A percentile compares a stretch with the other conserved stretches of the same genome.
Conservation (phyloP, 1,284 basidiomycete species). For the Ceraceosorus guamensis region DNA sequence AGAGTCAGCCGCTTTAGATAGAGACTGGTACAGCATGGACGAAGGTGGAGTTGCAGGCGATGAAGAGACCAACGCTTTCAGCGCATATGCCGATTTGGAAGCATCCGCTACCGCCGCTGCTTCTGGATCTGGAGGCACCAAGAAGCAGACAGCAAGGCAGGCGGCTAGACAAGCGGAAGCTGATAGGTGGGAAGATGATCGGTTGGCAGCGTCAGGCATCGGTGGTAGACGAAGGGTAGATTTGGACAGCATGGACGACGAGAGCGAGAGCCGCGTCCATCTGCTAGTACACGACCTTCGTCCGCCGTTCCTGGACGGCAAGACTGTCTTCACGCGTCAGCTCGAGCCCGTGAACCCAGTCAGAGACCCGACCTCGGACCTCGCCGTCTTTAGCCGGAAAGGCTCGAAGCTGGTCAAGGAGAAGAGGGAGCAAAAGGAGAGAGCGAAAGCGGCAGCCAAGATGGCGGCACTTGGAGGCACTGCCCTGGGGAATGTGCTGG, state of each 20-base stretch:
- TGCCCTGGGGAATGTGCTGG: slow-evolving; percentile 89
- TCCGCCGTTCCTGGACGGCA: slow-evolving; percentile 94
- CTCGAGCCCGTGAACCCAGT: slow-evolving; percentile 96
- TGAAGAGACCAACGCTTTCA: slow-evolving; percentile 83
- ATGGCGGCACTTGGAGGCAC: slow-evolving; percentile 87
- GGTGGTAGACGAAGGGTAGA: slow-evolving; percentile 73
- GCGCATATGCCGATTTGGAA: slow-evolving; percentile 73
- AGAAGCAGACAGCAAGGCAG: slow-evolving; percentile 47
- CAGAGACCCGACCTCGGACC: slow-evolving; percentile 82
- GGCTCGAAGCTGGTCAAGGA: slow-evolving; percentile 88
- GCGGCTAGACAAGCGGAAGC: slow-evolving; percentile 72
- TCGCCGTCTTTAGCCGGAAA: slow-evolving; percentile 92
- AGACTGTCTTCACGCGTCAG: slow-evolving; percentile 91
- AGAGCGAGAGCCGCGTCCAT: slow-evolving; percentile 92
- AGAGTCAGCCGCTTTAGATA: slow-evolving; percentile 18
- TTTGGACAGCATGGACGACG: slow-evolving; percentile 65
- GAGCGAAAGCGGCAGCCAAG: slow-evolving; percentile 69
- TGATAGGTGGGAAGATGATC: slow-evolving; percentile 95
- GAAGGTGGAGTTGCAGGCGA: slow-evolving; percentile 58
- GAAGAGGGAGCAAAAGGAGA: slow-evolving; percentile 88
- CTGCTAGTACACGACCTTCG: slow-evolving; percentile 95
- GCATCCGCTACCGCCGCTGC: slow-evolving; percentile 15
- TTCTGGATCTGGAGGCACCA: slow-evolving; percentile 9
- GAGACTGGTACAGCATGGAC: slow-evolving; percentile 45
- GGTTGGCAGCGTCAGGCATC: slow-evolving; percentile 90